Base-by-base conservation (phyloP, 2,329 filamentous ascomycete species). In the Zymoseptoria brevis region DNA sequence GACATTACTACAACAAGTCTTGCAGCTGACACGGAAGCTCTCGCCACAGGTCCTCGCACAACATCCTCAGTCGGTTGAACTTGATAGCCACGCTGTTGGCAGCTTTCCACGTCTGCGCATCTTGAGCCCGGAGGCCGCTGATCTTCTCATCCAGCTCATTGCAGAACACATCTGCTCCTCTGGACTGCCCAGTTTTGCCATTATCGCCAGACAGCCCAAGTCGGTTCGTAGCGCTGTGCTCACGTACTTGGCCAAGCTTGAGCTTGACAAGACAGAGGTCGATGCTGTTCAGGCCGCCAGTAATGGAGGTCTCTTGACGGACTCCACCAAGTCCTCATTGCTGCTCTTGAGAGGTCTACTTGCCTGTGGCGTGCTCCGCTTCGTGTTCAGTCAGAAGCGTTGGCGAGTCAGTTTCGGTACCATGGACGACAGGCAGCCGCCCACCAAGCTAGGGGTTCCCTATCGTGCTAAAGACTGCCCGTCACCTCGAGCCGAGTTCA, bases 361-460 rank as follows among this genome's bases (percentile, higher is more conserved):
- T 0, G 77, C 82, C 0, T 79, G 85, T 57, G 75, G 81, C 0
- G 83, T 90, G 2, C 70, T 90, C 0, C 67, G 82, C 1, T 79
- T 85, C 24, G 80, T 77, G 1, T 66, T 88, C 0, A 81, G 81
- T 56, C 81, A 82, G 57, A 89, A 87, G 67, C 74, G 83, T 3
- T 89, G 82, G 81, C 85, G 86, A 21, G 87, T 90, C 0, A n/a
- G n/a, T n/a, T n/a, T n/a, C n/a, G n/a, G n/a, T n/a, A n/a, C n/a
- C n/a, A n/a, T n/a, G n/a, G n/a, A n/a, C n/a, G n/a, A n/a, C n/a
- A n/a, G n/a, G n/a, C n/a, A n/a, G n/a, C n/a, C n/a, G n/a, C n/a
- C n/a, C n/a, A n/a, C n/a, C n/a, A n/a, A n/a, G 45, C 80, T 88
- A 5, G 86, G 87, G 0, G 87, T 90, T 0, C 87, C 87, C 0